These are phyloP conservation scores for Balansia obtecta DNA, from an alignment of 2,329 filamentous ascomycete species.

Conservation along the genomic window DNA sequence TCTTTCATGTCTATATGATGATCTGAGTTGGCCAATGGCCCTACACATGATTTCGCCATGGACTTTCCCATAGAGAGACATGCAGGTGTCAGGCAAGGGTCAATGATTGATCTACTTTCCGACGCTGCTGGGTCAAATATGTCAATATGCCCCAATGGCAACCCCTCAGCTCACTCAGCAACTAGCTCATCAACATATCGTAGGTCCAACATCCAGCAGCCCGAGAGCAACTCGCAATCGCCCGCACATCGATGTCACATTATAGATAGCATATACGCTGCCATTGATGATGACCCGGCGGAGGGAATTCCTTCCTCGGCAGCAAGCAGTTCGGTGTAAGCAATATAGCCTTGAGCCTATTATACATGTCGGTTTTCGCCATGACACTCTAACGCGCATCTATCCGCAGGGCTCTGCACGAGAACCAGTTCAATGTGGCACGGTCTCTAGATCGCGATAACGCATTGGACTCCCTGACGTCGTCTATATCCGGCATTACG, in stretches of 20 bases:
- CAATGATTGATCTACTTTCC: neutral
- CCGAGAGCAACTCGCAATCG: constrained; percentile 24
- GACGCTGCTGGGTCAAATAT: constrained; percentile 1
- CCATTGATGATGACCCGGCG: constrained; percentile 14
- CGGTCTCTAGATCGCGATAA: constrained; percentile 10
- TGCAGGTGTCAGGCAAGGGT: neutral
- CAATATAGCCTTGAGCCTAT: constrained; percentile 4
- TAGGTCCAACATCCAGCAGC: constrained; percentile 8
- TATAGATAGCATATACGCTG: constrained; percentile 10
- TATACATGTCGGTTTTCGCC: neutral
- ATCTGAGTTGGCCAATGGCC: constrained; percentile 2
- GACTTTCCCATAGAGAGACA: constrained; percentile 1
- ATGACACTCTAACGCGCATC: neutral
- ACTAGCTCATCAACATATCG: neutral
- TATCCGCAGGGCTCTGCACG: constrained; percentile 6
- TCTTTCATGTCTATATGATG: constrained; percentile 4
- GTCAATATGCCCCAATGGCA: constrained; percentile 7
- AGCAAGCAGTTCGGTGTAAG: constrained; percentile 17
- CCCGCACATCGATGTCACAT: neutral
- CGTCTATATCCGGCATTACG: constrained; percentile 39
- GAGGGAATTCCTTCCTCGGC: constrained; percentile 12
- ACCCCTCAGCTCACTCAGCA: neutral
- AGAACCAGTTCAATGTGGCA: constrained; percentile 9
- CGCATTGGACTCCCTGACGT: constrained; percentile 32
- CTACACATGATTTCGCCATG: constrained; percentile 3